phyloP scores from a whole-genome alignment of 176 grass and related monocot species.

The Guadua angustifolia region DNA sequence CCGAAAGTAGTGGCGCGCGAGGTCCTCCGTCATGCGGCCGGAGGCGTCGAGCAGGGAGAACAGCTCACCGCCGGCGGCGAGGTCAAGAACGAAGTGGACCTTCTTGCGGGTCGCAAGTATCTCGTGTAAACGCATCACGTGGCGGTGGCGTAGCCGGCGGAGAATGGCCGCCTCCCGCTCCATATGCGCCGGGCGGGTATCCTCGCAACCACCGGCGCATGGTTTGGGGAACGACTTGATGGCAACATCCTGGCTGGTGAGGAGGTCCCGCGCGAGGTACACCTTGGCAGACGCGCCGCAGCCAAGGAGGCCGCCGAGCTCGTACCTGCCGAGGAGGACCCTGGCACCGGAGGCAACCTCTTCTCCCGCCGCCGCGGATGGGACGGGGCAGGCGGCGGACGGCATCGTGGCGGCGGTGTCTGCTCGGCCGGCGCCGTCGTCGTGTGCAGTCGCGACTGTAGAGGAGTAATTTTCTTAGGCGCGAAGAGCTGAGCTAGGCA shows the following conservation, averaged over 20 bases:
- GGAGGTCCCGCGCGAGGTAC: slow-evolving; percentile 68
- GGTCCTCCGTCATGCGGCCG: slow-evolving; percentile 66
- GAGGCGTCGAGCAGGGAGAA: slow-evolving; percentile 58
- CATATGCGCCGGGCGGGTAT: slow-evolving; percentile 6
- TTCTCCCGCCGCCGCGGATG: not conserved
- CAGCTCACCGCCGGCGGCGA: slow-evolving; percentile 74
- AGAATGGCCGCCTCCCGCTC: slow-evolving; percentile 75
- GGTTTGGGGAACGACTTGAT: slow-evolving; percentile 84
- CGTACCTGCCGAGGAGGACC: slow-evolving; percentile 64
- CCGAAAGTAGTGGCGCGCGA: slow-evolving; percentile 62
- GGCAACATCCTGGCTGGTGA: slow-evolving; percentile 61
- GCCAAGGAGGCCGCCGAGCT: slow-evolving; percentile 70
- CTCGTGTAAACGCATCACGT: slow-evolving; percentile 72
- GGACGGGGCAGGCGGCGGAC: slow-evolving; percentile 55
- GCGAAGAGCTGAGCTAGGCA: not conserved
- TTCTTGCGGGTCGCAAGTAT: slow-evolving; percentile 69
- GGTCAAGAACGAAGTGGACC: slow-evolving; percentile 77
- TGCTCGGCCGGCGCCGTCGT: slow-evolving; percentile 57
- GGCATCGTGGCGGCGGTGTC: slow-evolving; percentile 60
- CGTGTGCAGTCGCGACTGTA: slow-evolving; percentile 30
- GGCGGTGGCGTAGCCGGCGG: slow-evolving; percentile 63
- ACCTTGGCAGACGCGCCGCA: slow-evolving; percentile 95
- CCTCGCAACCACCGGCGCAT: not conserved
- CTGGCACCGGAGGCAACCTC: not conserved
- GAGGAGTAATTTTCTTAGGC: not conserved